Percentiles rank a stretch among this genome's conserved stretches.
phyloP scores from a whole-genome alignment of 2,329 filamentous ascomycete species.

The Talaromyces sp. region DNA sequence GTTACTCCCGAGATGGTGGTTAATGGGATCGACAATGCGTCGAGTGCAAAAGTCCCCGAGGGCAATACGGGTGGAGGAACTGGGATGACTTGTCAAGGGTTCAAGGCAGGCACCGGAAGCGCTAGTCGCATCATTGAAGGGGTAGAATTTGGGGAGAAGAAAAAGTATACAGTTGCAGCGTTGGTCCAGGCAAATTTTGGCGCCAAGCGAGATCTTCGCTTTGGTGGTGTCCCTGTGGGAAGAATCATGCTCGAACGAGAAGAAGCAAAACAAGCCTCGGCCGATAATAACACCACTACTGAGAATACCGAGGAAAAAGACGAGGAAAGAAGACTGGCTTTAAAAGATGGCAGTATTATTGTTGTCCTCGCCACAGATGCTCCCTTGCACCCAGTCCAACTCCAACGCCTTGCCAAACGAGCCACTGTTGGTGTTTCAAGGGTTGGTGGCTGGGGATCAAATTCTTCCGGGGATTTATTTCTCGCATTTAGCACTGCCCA shows the following conservation, averaged over 20 bases:
- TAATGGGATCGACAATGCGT: slow-evolving; percentile 2
- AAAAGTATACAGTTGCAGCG: slow-evolving; percentile 3
- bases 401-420: slow-evolving; percentile 9
- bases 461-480: slow-evolving; percentile 9
- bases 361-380: slow-evolving; percentile 8
- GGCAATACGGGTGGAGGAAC: slow-evolving; percentile 10
- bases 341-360: slow-evolving; percentile 10
- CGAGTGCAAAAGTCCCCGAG: background rate
- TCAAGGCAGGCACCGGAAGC: slow-evolving; percentile 9
- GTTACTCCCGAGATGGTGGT: slow-evolving; percentile 11
- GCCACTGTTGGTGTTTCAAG: slow-evolving; percentile 7
- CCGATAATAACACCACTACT: background rate
- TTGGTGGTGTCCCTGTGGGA: slow-evolving; percentile 9
- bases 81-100: slow-evolving; percentile 10
- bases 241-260: slow-evolving; percentile 8
- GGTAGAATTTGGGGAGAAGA: slow-evolving; percentile 2
- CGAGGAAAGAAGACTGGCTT: slow-evolving; percentile 1
- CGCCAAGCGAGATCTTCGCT: slow-evolving; percentile 6
- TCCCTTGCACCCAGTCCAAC: slow-evolving; percentile 6
- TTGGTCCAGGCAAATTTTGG: slow-evolving; percentile 10
- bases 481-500: slow-evolving; percentile 9
- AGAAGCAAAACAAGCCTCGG: background rate
- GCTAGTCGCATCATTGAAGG: slow-evolving; percentile 9
- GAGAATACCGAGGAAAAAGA: background rate
- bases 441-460: slow-evolving; percentile 9